Percentiles rank a stretch among this genome's conserved stretches.
Evolutionary conservation across 495 filamentous ascomycete genomes (phyloP).

Genomic region (Lindgomyces ingoldianus): DNA sequence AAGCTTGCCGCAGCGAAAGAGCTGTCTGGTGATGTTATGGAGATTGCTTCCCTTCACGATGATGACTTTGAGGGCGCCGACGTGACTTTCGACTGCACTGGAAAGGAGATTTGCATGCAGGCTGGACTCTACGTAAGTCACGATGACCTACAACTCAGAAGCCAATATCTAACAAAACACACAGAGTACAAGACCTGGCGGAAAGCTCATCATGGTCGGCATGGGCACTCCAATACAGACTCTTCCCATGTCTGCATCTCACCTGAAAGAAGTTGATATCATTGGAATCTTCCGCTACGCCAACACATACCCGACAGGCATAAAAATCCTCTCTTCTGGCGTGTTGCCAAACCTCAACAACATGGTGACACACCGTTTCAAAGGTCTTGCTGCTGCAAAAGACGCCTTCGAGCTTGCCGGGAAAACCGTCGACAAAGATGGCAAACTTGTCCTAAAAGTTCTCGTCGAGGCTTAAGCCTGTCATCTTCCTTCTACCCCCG

Average conservation of each 20-base stretch:
- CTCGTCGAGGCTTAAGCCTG: constrained; percentile 32
- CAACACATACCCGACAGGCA: constrained; percentile 41
- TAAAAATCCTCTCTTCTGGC: constrained; percentile 40
- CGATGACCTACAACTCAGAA: background rate
- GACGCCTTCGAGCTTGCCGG: constrained; percentile 40
- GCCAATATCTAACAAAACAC: constrained; percentile 18
- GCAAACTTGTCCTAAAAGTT: constrained; percentile 41
- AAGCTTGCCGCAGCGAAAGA: constrained; percentile 37
- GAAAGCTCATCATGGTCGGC: constrained; percentile 40
- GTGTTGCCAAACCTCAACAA: constrained; percentile 39
- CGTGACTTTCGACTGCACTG: constrained; percentile 43
- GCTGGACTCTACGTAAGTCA: constrained; percentile 40
- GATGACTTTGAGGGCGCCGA: constrained; percentile 38
- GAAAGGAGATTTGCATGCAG: constrained; percentile 44
- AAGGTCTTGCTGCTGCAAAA: constrained; percentile 37
- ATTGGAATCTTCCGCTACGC: constrained; percentile 43
- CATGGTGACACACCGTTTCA: constrained; percentile 41
- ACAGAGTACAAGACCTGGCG: constrained; percentile 42
- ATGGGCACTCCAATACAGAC: constrained; percentile 44
- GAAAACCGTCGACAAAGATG: constrained; percentile 40
- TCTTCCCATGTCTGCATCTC: constrained; percentile 40
- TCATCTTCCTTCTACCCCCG: background rate
- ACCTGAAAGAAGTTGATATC: constrained; percentile 41
- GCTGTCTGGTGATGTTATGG: constrained; percentile 32
- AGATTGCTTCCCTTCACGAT: constrained; percentile 35